Percentiles rank a stretch among this genome's conserved stretches.
Conservation (phyloP, 306 rosid species). For the Vigna hirtella region DNA sequence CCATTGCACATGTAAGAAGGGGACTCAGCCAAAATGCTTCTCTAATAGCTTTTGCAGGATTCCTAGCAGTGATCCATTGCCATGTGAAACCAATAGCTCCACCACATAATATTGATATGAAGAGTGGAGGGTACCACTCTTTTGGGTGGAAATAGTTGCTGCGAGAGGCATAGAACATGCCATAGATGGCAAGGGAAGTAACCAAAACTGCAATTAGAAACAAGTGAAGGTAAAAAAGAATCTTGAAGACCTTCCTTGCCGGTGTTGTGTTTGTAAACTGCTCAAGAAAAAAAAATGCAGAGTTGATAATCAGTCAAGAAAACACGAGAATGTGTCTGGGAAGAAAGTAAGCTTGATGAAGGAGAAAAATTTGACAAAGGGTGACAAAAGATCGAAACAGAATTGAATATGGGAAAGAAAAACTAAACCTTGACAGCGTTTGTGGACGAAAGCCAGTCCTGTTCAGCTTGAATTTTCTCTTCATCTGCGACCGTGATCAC, state of each 20-base stretch:
- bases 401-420: background rate
- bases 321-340: background rate
- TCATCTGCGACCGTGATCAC: background rate
- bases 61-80: conserved; percentile 57
- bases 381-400: background rate
- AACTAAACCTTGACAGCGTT: conserved; percentile 47
- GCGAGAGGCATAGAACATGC: conserved; percentile 41
- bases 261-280: conserved; percentile 49
- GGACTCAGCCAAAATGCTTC: conserved; percentile 68
- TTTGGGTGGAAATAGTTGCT: conserved; percentile 53
- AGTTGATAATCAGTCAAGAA: background rate
- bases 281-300: background rate
- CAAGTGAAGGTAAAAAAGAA: conserved; percentile 57
- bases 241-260: conserved; percentile 36
- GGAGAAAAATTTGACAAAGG: background rate
- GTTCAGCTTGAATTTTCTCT: conserved; percentile 25
- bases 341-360: conserved; percentile 23
- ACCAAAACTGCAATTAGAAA: conserved; percentile 46
- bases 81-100: conserved; percentile 59
- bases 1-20: conserved; percentile 51
- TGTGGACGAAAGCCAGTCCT: conserved; percentile 3
- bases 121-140: conserved; percentile 65
- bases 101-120: conserved; percentile 49
- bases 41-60: conserved; percentile 56
- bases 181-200: conserved; percentile 47